Evolutionary conservation across 108 stramenopile species (phyloP).

Genomic region (Pinguiococcus pyrenoidosus): DNA sequence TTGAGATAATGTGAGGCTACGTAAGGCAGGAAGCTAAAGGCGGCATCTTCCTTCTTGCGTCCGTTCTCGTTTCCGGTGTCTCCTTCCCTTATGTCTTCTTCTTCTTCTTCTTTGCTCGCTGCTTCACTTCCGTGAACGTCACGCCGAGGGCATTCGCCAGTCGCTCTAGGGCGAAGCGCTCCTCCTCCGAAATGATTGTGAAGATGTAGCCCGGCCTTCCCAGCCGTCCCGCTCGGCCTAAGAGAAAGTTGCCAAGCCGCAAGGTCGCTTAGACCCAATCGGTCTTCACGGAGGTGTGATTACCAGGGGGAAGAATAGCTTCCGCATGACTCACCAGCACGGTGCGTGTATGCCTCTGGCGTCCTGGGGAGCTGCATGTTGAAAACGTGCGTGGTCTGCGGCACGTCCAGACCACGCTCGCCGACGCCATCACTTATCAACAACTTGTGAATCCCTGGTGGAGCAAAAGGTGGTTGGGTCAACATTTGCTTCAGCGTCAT

Average conservation of each 20-base stretch:
- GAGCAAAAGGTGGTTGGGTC: neutral
- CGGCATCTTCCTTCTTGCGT: too few species aligned
- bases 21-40: too few species aligned
- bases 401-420: constrained; percentile 31
- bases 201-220: constrained; percentile 17
- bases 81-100: too few species aligned
- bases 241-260: too few species aligned
- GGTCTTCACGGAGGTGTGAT: too few species aligned
- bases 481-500: constrained; percentile 13
- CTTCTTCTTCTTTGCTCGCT: neutral
- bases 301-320: too few species aligned
- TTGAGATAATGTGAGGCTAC: too few species aligned
- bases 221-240: constrained; percentile 28
- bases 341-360: constrained; percentile 29
- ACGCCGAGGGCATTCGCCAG: constrained; percentile 19
- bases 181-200: constrained; percentile 18
- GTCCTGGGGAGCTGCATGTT: constrained; percentile 20
- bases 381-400: constrained; percentile 30
- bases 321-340: too few species aligned
- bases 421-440: constrained; percentile 24
- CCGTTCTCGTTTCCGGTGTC: too few species aligned
- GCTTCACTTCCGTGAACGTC: constrained; percentile 1
- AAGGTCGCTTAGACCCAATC: too few species aligned
- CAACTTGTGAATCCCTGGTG: neutral
- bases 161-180: constrained; percentile 29